Base-by-base conservation (phyloP, 305 asterid genomes). In the Rubia occidens region DNA sequence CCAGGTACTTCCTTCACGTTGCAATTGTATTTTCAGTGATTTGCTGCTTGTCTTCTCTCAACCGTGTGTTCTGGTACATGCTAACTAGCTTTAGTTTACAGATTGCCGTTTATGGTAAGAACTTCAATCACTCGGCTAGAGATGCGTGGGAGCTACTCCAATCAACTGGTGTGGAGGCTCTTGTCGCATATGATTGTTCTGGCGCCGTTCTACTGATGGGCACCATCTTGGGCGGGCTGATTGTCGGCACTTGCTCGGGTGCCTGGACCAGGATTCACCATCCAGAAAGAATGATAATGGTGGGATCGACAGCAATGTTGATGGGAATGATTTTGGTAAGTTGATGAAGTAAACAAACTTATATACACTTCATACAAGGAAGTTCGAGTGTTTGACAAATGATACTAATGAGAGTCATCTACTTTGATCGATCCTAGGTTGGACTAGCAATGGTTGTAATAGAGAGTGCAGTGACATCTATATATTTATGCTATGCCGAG, bases 121-220 rank as follows among this genome's bases (percentile, higher is more conserved):
- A 81, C 90, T 94, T 90, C 66, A 94, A 94, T 75, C 87, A 80
- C 78, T 94, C 99, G 20, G 97, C 99, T 11, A 89, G 90, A 85
- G 97, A 94, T 73, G 98, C 98, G 0, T 94, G 98, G 98, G 98
- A 94, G 85, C 67, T 90, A 77, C 89, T 94, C 81, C 96, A 94
- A 73, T 90, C 97, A 40, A 90, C 97, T 42, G 99, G 99, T 21
- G 90, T 89, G 6, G 97, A 94, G 84, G 85, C 97, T 49, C 95
- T 90, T 29, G 82, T 94, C 71, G 99, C 97, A 21, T 90, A 90
- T 66, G 99, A 94, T 72, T 94, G 97, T 73, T 87, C 97, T 15
- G 99, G 99, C 15, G 97, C 99, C 10, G 97, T 94, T 62, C 77
- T 90, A 67, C 75, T 90, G 67, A 94, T 94, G 97, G 87, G 95